phyloP scores from a whole-genome alignment of 1,139 yeast genomes.

The Petasospora fabianii region DNA sequence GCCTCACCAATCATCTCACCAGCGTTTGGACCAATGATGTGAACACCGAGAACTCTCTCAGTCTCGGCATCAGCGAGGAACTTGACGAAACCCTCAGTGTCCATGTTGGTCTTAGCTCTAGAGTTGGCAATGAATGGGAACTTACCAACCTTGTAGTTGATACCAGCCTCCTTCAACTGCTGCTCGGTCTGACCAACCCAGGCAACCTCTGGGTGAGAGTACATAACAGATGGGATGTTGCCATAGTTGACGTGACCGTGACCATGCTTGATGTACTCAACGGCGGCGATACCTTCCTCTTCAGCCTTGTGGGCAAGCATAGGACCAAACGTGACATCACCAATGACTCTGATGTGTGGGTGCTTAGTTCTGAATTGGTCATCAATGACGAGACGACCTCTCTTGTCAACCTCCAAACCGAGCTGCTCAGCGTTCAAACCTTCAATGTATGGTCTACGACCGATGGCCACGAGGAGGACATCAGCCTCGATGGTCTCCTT shows the following conservation, averaged over 20 bases:
- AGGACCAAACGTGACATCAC: slow-evolving; percentile 97
- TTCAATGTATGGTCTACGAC: slow-evolving; percentile 95
- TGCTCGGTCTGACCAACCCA: slow-evolving; percentile 98
- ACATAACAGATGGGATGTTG: slow-evolving; percentile 97
- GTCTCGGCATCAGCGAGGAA: slow-evolving; percentile 95
- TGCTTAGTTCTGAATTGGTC: slow-evolving; percentile 88
- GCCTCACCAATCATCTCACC: slow-evolving; percentile 99
- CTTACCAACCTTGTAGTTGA: slow-evolving; percentile 90
- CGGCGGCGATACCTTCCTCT: slow-evolving; percentile 99
- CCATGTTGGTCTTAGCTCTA: slow-evolving; percentile 97
- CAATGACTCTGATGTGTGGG: slow-evolving; percentile 94
- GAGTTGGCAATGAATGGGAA: slow-evolving; percentile 99
- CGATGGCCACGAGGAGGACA: slow-evolving; percentile 92
- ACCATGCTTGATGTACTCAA: slow-evolving; percentile 87
- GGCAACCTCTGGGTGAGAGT: slow-evolving; percentile 98
- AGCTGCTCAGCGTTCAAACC: slow-evolving; percentile 86
- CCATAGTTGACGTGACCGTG: slow-evolving; percentile 98
- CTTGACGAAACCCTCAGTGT: slow-evolving; percentile 97
- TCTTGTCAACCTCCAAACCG: slow-evolving; percentile 86
- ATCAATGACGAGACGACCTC: slow-evolving; percentile 92
- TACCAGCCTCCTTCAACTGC: slow-evolving; percentile 91
- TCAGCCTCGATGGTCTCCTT: slow-evolving; percentile 81
- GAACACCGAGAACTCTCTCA: slow-evolving; percentile 93
- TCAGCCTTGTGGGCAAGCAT: slow-evolving; percentile 99
- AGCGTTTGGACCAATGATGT: slow-evolving; percentile 96